These are phyloP conservation scores for Lathyrus aphaca DNA, from an alignment of 306 rosid genomes.

Conservation along the genomic window DNA sequence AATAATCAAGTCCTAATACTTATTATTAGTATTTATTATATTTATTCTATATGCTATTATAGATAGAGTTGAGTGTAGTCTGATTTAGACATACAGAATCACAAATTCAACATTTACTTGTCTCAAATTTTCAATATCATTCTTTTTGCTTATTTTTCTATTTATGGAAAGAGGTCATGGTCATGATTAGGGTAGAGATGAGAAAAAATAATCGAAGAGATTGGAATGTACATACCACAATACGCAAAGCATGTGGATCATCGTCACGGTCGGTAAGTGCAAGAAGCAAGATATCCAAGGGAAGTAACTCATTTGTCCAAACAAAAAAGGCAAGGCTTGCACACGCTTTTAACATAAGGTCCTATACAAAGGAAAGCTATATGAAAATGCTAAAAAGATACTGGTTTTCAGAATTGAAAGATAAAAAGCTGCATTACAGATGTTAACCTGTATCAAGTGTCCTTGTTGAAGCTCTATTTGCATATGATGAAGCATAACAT, in stretches of 20 bases:
- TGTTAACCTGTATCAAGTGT: constrained; percentile 75
- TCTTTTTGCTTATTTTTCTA: constrained; percentile 2
- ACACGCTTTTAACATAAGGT: constrained; percentile 79
- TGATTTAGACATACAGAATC: too few relatives aligned
- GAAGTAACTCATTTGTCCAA: constrained; percentile 94
- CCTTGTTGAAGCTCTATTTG: constrained; percentile 92
- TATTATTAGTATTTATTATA: too few relatives aligned
- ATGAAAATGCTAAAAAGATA: constrained; percentile 25
- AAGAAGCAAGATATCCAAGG: constrained; percentile 90
- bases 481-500: constrained; percentile 90
- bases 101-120: not conserved
- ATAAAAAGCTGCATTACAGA: constrained; percentile 23
- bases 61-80: too few relatives aligned
- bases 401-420: constrained; percentile 21
- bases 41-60: too few relatives aligned
- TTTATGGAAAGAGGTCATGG: constrained; percentile 12
- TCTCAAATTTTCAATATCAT: constrained; percentile 16
- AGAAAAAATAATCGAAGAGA: constrained; percentile 18
- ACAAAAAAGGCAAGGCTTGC: constrained; percentile 83
- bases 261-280: constrained; percentile 98
- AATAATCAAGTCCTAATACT: too few relatives aligned
- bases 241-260: constrained; percentile 95
- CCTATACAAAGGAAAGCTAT: constrained; percentile 56
- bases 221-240: constrained; percentile 70
- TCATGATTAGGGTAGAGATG: not conserved